Evolutionary conservation across 2,329 filamentous ascomycete species (phyloP).

Genomic region (Colletotrichum orchidophilum): DNA sequence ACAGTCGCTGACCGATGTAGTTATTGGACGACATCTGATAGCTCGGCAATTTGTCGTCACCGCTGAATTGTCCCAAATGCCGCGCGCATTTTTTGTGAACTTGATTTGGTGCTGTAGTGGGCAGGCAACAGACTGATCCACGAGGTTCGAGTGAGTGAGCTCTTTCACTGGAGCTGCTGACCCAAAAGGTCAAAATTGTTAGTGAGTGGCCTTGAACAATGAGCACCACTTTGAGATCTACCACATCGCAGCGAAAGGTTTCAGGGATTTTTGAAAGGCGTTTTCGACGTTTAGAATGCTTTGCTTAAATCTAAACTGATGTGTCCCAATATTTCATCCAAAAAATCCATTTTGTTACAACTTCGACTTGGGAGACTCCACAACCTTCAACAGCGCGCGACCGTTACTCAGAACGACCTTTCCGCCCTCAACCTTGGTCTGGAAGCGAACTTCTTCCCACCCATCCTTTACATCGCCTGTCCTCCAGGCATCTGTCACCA

Average conservation of each 20-base stretch:
- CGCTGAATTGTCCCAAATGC: neutral
- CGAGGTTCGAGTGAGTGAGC: neutral
- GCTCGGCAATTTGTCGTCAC: slow-evolving; percentile 2
- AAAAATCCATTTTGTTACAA: slow-evolving; percentile 54
- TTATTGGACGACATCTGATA: slow-evolving; percentile 49
- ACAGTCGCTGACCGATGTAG: slow-evolving; percentile 78
- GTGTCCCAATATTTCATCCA: neutral
- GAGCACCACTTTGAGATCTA: neutral
- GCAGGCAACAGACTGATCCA: neutral
- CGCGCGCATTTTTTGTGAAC: neutral
- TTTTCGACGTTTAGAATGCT: neutral
- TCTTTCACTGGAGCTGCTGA: neutral
- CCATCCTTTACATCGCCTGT: slow-evolving; percentile 72
- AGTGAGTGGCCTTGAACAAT: neutral
- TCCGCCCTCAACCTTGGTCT: slow-evolving; percentile 79
- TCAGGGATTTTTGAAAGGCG: neutral
- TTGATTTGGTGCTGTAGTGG: neutral
- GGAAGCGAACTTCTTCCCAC: slow-evolving; percentile 86
- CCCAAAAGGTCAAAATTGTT: slow-evolving; percentile 21
- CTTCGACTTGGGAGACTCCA: slow-evolving; percentile 67
- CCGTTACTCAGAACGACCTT: slow-evolving; percentile 92
- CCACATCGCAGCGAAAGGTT: neutral
- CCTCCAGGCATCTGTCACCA: slow-evolving; percentile 84
- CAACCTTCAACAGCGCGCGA: slow-evolving; percentile 77
- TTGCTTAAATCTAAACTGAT: neutral